Percentiles rank a stretch among this genome's conserved stretches.
phyloP scores from a whole-genome alignment of 257 asterid genomes.

The Ocimum tenuiflorum region DNA sequence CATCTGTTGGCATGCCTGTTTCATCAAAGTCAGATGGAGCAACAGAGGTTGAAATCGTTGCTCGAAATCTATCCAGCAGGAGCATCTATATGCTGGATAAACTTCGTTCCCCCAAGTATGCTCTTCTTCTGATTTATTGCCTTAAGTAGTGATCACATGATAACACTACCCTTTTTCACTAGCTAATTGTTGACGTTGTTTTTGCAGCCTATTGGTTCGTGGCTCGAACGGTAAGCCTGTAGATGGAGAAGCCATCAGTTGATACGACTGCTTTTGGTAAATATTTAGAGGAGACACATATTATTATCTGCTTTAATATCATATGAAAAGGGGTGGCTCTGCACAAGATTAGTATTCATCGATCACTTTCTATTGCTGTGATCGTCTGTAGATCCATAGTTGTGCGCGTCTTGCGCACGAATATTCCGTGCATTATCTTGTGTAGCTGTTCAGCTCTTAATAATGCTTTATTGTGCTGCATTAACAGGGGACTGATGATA shows the following conservation, averaged over 20 bases:
- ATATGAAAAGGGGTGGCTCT: background rate
- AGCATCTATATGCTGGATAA: slow-evolving; percentile 2
- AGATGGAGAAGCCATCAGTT: slow-evolving; percentile 10
- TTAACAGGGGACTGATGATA: no score
- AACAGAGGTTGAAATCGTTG: background rate
- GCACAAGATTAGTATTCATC: background rate
- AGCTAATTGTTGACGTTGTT: background rate
- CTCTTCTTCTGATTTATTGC: background rate
- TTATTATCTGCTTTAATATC: background rate
- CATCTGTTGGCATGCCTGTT: background rate
- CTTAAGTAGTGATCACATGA: background rate
- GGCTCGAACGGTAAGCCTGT: slow-evolving; percentile 6
- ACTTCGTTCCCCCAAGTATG: slow-evolving; percentile 29
- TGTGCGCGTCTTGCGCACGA: no score
- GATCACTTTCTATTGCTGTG: background rate
- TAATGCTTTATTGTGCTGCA: background rate
- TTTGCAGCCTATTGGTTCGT: slow-evolving; percentile 20
- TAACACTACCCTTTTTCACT: background rate
- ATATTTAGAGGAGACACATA: background rate
- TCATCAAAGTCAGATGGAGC: slow-evolving; percentile 8
- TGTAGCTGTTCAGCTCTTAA: background rate
- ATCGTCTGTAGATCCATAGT: background rate
- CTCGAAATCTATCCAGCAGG: background rate
- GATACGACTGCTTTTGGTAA: background rate
- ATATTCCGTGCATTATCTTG: no score